Evolutionary conservation across 2,329 filamentous ascomycete species (phyloP), one percentile per base, ranked within the genome.

Genomic region (Fusarium nanum): DNA sequence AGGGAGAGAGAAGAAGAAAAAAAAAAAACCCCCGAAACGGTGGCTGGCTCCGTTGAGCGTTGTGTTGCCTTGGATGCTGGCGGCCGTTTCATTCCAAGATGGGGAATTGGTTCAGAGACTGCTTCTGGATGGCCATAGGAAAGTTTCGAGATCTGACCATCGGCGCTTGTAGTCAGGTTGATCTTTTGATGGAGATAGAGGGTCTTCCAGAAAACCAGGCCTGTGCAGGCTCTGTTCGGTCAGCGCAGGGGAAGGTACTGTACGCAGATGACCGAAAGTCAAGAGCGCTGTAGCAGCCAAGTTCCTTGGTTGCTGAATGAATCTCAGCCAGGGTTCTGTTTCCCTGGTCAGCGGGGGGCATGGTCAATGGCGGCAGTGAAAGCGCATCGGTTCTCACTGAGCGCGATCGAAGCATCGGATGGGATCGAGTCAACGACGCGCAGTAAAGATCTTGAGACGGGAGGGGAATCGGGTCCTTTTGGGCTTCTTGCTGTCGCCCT

Each of bases 381-480:
- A 63, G 67, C 54, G 46, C 58, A 62, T 73, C 54, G 70, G 58
- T 49, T 58, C 25, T 42, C 41, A 47, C 55, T 70, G 45, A 60
- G 60, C 25, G 71, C 41, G 56, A 69, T 68, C 64, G 63, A 68
- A 57, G 60, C 41, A 69, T 53, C 49, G 44, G 62, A 59, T 30
- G 30, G 50, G 40, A 69, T 64, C 52, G 62, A 62, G 64, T 75
- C 65, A 75, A 73, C 56, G 71, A 75, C 46, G 32, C 52, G 54
- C 49, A 59, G 60, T 74, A 37, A 28, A 60, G 73, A 75, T 75
- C 73, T 75, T 47, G 71, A 64, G 30, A 70, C 73, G 46, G 66
- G 67, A 69, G 68, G 65, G 73, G 67, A 68, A 75, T 75, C 68
- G 64, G 68, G 41, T 55, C 22, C 64, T 69, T 70, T 71, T 71